Evolutionary conservation across 2,329 filamentous ascomycete genomes (phyloP).

Genomic region (Myriosclerotinia duriaeana): DNA sequence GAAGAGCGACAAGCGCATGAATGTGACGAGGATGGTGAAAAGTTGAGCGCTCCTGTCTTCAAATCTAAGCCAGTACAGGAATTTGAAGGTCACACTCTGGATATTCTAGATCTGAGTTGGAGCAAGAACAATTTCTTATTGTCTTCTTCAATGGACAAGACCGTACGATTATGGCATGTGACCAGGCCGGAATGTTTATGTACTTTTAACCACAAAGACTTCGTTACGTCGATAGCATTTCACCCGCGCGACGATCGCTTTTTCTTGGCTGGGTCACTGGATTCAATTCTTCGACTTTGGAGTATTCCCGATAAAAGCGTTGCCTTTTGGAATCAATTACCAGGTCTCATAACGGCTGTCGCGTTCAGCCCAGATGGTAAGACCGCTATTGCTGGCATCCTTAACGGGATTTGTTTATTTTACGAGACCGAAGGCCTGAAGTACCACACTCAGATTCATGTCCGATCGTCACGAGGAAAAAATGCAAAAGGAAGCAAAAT

Average conservation of each 20-base stretch:
- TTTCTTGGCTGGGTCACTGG: conserved; percentile 89
- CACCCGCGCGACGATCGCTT: conserved; percentile 95
- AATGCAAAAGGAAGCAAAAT: conserved; percentile 98
- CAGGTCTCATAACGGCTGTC: conserved; percentile 91
- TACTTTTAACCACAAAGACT: conserved; percentile 91
- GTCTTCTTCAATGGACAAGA: conserved; percentile 97
- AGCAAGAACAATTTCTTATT: conserved; percentile 98
- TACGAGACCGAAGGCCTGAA: conserved; percentile 92
- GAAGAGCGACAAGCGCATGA: conserved; percentile 77
- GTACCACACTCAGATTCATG: conserved; percentile 80
- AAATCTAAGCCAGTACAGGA: conserved; percentile 73
- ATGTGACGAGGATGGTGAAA: conserved; percentile 65
- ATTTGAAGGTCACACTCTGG: conserved; percentile 79
- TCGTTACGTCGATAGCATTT: conserved; percentile 92
- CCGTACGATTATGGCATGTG: conserved; percentile 90
- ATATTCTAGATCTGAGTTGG: conserved; percentile 91
- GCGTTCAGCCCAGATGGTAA: conserved; percentile 91
- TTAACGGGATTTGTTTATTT: conserved; percentile 83
- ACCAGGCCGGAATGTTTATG: conserved; percentile 83
- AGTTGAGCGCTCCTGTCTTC: conserved; percentile 88
- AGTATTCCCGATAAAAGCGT: conserved; percentile 96
- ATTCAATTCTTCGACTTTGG: conserved; percentile 86
- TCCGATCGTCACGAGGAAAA: conserved; percentile 87
- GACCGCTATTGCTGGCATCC: conserved; percentile 80
- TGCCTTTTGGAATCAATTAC: conserved; percentile 72